Conservation (phyloP, 2,329 filamentous ascomycete genomes). For the Rutstroemia sp. region DNA sequence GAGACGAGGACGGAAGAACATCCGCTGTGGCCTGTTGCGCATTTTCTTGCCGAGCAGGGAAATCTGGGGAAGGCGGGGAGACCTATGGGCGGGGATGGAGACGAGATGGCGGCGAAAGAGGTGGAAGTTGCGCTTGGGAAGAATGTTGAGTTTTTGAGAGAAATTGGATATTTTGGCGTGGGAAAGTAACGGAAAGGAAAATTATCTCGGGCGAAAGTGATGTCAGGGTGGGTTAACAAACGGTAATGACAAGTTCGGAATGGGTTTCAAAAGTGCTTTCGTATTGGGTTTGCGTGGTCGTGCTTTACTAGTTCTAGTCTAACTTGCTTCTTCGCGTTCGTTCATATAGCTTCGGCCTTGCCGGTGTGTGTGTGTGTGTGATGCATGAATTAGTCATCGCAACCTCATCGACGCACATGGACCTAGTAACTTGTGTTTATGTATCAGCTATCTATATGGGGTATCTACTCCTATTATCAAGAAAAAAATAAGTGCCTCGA, state of each 20-base stretch:
- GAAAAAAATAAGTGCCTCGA: too few species aligned
- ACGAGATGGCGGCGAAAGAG: background rate
- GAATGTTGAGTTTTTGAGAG: constrained; percentile 3
- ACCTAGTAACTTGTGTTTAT: too few species aligned
- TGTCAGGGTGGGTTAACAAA: background rate
- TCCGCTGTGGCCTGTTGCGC: background rate
- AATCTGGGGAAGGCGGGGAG: background rate
- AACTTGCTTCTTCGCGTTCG: too few species aligned
- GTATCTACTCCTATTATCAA: too few species aligned
- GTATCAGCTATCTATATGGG: too few species aligned
- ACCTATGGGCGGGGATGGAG: background rate
- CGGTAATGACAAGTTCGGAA: background rate
- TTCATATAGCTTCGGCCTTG: too few species aligned
- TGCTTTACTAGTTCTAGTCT: too few species aligned
- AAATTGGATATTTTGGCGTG: background rate
- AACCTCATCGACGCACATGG: too few species aligned
- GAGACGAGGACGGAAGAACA: background rate
- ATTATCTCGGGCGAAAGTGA: background rate
- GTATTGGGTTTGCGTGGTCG: background rate
- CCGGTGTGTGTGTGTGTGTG: too few species aligned
- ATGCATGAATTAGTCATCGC: too few species aligned
- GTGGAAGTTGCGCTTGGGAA: background rate
- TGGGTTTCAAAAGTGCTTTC: background rate
- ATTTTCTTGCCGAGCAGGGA: background rate
- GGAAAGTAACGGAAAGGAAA: background rate